These are phyloP conservation scores for Leccinum fallax DNA, from an alignment of 1,284 basidiomycete species.

Conservation along the genomic window DNA sequence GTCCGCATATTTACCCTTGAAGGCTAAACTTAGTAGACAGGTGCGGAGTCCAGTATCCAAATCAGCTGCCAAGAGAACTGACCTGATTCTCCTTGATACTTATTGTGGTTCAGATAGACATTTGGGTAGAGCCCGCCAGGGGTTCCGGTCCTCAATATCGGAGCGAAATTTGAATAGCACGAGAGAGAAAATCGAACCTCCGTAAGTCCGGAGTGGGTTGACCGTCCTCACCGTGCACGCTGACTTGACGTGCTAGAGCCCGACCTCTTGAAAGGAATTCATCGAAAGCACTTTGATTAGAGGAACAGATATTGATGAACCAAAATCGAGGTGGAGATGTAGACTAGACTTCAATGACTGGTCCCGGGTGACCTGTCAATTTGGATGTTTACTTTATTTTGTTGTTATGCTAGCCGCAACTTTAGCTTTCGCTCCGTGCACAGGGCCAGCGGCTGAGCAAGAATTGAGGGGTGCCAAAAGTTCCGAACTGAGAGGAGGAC, in stretches of 20 bases:
- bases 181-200: neutral
- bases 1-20: constrained; percentile 1
- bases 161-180: neutral
- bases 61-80: constrained; percentile 15
- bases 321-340: constrained; percentile 5
- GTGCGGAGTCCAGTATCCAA: neutral
- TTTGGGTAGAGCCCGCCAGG: constrained; percentile 3
- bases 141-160: neutral
- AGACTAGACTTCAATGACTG: neutral
- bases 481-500: constrained; percentile 13
- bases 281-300: neutral
- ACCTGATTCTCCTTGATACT: constrained; percentile 1
- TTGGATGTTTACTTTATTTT: neutral
- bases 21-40: constrained; percentile 2
- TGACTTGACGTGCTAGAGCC: neutral
- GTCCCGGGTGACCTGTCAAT: neutral
- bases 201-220: neutral
- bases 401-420: constrained; percentile 7
- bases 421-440: constrained; percentile 2
- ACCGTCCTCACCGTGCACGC: neutral
- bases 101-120: constrained; percentile 2
- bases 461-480: neutral
- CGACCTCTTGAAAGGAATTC: neutral
- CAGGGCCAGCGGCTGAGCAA: constrained; percentile 1
- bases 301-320: neutral